Evolutionary conservation across 148 eudicot genomes (phyloP).

Genomic region (Bassia scoparia): DNA sequence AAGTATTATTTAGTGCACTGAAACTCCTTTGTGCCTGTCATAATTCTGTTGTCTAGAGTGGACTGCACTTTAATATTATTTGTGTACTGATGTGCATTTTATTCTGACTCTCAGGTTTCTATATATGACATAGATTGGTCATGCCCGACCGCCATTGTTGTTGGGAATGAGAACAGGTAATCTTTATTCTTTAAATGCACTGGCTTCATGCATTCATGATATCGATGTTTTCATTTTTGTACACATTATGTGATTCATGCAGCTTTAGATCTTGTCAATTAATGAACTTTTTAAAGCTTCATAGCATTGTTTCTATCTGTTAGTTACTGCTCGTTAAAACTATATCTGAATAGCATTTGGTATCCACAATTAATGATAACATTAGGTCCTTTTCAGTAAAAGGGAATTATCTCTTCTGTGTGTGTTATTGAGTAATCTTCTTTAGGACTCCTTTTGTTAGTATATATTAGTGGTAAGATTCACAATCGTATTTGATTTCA

Average conservation of each 20-base stretch:
- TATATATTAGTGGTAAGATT: too few relatives aligned
- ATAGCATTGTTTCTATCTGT: background rate
- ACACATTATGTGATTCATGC: background rate
- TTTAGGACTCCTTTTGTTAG: too few relatives aligned
- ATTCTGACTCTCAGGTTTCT: conserved; percentile 57
- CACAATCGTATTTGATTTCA: too few relatives aligned
- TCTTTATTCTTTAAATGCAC: background rate
- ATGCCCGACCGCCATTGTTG: conserved; percentile 89
- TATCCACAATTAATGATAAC: background rate
- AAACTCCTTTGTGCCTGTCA: background rate
- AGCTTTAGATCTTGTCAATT: background rate
- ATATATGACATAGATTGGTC: conserved; percentile 88
- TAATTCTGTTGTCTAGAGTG: background rate
- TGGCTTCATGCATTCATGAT: background rate
- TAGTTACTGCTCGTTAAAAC: background rate
- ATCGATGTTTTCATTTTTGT: background rate
- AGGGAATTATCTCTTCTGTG: background rate
- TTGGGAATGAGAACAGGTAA: conserved; percentile 87
- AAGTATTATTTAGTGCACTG: too few relatives aligned
- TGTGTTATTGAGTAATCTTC: too few relatives aligned
- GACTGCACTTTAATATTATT: background rate
- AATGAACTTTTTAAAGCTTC: background rate
- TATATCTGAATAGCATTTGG: background rate
- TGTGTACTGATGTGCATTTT: background rate
- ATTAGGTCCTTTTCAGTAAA: background rate